These are phyloP conservation scores for Phaffia australis DNA, from an alignment of 768 basidiomycete species.

Conservation along the genomic window DNA sequence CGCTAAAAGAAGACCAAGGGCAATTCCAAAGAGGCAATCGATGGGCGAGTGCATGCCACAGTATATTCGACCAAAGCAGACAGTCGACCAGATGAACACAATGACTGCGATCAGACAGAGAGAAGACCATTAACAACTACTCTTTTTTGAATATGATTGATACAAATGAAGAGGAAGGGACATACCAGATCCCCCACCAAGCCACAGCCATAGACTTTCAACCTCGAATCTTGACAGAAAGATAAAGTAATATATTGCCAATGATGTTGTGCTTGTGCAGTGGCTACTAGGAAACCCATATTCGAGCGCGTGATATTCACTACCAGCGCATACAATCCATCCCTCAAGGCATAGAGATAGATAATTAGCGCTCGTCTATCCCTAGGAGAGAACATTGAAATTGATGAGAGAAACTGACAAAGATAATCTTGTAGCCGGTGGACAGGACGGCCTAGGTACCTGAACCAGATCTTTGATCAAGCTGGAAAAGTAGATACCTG, in stretches of 20 bases:
- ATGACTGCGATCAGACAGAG: constrained; percentile 23
- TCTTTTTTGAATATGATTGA: neutral
- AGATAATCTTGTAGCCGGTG: constrained; percentile 74
- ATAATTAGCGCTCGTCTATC: neutral
- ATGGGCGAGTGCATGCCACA: constrained; percentile 75
- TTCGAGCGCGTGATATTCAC: constrained; percentile 41
- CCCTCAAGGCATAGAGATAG: neutral
- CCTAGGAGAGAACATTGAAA: too few species aligned
- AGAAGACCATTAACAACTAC: neutral
- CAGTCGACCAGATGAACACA: constrained; percentile 38
- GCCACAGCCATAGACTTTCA: constrained; percentile 27
- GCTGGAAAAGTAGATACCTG: constrained; percentile 78
- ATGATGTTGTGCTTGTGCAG: constrained; percentile 72
- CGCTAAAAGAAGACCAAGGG: constrained; percentile 11
- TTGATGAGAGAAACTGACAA: constrained; percentile 43
- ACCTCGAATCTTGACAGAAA: constrained; percentile 11
- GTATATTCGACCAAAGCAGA: constrained; percentile 55
- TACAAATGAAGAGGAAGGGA: neutral
- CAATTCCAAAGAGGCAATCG: constrained; percentile 34
- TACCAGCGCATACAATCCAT: neutral
- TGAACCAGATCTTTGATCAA: constrained; percentile 76
- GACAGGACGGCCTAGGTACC: constrained; percentile 77
- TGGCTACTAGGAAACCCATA: constrained; percentile 96
- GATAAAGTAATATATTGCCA: constrained; percentile 62
- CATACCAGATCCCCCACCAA: constrained; percentile 24